A percentile compares a stretch with the other conserved stretches of the same genome.
phyloP scores from a whole-genome alignment of 495 filamentous ascomycete species.

The Penicillium verhagenii region DNA sequence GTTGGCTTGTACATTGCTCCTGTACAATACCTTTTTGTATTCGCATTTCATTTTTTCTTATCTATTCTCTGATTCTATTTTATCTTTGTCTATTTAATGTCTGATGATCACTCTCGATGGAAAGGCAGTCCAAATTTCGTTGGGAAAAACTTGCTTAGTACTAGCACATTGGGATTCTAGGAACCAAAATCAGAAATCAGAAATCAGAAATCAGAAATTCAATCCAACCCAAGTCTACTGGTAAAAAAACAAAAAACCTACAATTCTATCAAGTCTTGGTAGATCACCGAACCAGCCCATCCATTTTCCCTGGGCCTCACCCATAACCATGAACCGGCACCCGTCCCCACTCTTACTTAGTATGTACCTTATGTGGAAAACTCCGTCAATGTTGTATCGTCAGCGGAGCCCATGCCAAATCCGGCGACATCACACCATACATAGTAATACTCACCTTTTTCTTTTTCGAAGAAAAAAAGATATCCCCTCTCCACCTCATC shows the following conservation, averaged over 20 bases:
- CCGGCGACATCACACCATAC: background rate
- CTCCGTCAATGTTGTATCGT: background rate
- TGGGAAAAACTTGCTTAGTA: background rate
- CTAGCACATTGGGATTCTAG: background rate
- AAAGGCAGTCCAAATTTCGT: too few relatives aligned
- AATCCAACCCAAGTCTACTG: too few relatives aligned
- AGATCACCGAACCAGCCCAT: background rate
- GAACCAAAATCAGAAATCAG: background rate
- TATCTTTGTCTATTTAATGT: background rate
- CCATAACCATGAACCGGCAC: too few relatives aligned
- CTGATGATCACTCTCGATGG: background rate
- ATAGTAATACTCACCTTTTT: background rate
- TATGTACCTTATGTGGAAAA: background rate
- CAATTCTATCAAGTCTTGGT: background rate
- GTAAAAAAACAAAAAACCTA: background rate
- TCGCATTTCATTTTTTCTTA: background rate
- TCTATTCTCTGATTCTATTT: background rate
- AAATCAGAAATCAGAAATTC: background rate
- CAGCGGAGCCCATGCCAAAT: background rate
- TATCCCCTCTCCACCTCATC: background rate
- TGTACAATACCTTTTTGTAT: constrained; percentile 21
- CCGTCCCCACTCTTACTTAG: background rate
- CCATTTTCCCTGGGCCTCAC: background rate
- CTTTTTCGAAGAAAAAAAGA: too few relatives aligned
- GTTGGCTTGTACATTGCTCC: constrained; percentile 25